Evolutionary conservation across 176 grass and related monocot genomes (phyloP).

Genomic region (Chrysopogon serrulatus): DNA sequence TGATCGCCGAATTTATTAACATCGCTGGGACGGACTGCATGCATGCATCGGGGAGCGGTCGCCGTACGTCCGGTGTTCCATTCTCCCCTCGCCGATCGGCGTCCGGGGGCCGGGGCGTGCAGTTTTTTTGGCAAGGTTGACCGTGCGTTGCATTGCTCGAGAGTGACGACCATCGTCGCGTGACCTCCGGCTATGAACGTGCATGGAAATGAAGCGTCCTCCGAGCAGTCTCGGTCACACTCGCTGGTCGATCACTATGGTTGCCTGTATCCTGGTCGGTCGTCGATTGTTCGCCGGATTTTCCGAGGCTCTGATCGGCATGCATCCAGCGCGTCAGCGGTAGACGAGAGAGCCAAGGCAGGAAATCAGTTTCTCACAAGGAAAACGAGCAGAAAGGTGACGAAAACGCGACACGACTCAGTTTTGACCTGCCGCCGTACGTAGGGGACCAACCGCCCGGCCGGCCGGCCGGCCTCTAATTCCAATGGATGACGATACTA

Average conservation of each 20-base stretch:
- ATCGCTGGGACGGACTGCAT: background rate
- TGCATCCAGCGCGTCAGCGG: background rate
- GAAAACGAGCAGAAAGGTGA: background rate
- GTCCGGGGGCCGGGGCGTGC: background rate
- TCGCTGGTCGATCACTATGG: background rate
- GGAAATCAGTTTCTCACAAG: background rate
- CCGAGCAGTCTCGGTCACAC: background rate
- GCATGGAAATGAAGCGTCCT: background rate
- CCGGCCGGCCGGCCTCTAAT: background rate
- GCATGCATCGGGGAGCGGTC: too few relatives aligned
- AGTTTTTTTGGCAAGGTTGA: background rate
- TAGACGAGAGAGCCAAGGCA: background rate
- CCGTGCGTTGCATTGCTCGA: background rate
- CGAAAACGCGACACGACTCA: background rate
- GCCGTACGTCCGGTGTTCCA: too few relatives aligned
- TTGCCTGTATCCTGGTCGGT: background rate
- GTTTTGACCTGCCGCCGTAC: background rate
- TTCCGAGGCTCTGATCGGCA: background rate
- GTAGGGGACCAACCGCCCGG: too few relatives aligned
- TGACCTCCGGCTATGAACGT: background rate
- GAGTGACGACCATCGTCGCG: background rate
- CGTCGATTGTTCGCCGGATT: background rate
- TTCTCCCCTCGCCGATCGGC: too few relatives aligned
- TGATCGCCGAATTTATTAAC: background rate
- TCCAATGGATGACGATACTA: background rate